A percentile compares a stretch with the other conserved stretches of the same genome.
Evolutionary conservation across 2,329 filamentous ascomycete species (phyloP).

Genomic region (Elsinoe perseae): DNA sequence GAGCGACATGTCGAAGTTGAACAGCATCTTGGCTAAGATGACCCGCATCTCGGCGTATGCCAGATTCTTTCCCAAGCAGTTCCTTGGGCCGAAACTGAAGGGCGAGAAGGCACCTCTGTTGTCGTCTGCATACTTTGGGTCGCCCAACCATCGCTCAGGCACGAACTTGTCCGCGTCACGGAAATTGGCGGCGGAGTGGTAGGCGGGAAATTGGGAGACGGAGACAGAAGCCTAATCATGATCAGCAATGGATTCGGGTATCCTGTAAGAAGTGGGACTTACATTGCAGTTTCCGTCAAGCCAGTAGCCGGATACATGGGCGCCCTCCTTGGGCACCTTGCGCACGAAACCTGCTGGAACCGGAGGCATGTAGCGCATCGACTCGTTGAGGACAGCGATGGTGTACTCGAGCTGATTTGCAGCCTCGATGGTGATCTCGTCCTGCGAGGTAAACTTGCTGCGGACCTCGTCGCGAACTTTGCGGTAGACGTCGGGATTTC

Average conservation of each 20-base stretch:
- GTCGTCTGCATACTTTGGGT: slow-evolving; percentile 25
- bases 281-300: slow-evolving; percentile 23
- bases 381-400: slow-evolving; percentile 41
- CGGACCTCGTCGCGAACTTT: slow-evolving; percentile 39
- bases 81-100: slow-evolving; percentile 31
- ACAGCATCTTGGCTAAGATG: slow-evolving; percentile 35
- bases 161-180: slow-evolving; percentile 24
- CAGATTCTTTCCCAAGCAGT: slow-evolving; percentile 26
- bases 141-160: slow-evolving; percentile 36
- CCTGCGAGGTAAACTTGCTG: slow-evolving; percentile 29
- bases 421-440: slow-evolving; percentile 24
- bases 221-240: slow-evolving; percentile 18
- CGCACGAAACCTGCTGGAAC: slow-evolving; percentile 34
- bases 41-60: slow-evolving; percentile 34
- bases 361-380: slow-evolving; percentile 40
- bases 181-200: slow-evolving; percentile 27
- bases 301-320: slow-evolving; percentile 24
- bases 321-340: slow-evolving; percentile 24
- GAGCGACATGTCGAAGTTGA: slow-evolving; percentile 34
- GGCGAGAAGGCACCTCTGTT: slow-evolving; percentile 25
- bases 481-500: slow-evolving; percentile 31
- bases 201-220: slow-evolving; percentile 20
- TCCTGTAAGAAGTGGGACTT: neutral
- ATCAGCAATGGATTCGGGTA: no score
- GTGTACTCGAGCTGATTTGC: slow-evolving; percentile 31